Percentiles rank a stretch among this genome's conserved stretches.
Conservation (phyloP, 768 basidiomycete genomes). For the Tulasnella sp. region DNA sequence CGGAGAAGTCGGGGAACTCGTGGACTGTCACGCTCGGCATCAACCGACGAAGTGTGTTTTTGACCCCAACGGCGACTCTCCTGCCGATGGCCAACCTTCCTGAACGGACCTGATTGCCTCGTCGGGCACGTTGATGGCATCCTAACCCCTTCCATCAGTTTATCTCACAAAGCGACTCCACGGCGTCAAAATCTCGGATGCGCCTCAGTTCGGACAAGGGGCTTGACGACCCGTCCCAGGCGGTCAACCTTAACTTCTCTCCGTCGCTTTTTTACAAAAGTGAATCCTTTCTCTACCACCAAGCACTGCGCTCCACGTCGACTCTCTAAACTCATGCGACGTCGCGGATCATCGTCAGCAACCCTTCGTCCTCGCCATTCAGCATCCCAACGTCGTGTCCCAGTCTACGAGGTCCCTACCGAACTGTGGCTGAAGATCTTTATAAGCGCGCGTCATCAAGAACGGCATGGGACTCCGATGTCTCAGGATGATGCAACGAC, state of each 20-base stretch:
- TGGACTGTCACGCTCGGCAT: neutral
- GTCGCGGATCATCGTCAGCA: conserved; percentile 4
- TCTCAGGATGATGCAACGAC: neutral
- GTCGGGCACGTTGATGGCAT: neutral
- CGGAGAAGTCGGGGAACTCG: neutral
- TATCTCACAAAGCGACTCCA: neutral
- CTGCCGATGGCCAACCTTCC: neutral
- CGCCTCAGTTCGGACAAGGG: neutral
- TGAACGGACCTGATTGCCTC: neutral
- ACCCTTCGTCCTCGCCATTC: neutral
- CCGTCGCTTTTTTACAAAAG: neutral
- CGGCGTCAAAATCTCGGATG: neutral
- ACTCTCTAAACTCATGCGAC: neutral
- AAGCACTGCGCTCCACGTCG: neutral
- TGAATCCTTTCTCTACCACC: neutral
- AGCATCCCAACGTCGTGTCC: neutral
- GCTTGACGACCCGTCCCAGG: conserved; percentile 1
- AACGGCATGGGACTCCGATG: neutral
- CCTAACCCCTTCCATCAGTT: neutral
- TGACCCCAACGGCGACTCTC: neutral
- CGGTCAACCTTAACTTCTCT: neutral
- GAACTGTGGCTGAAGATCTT: neutral
- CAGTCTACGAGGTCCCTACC: neutral
- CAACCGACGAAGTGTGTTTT: neutral
- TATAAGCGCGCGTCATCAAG: neutral